Percentiles rank a stretch among this genome's conserved stretches.
Evolutionary conservation across 1,284 basidiomycete genomes (phyloP).

Genomic region (Golubevia sp.): DNA sequence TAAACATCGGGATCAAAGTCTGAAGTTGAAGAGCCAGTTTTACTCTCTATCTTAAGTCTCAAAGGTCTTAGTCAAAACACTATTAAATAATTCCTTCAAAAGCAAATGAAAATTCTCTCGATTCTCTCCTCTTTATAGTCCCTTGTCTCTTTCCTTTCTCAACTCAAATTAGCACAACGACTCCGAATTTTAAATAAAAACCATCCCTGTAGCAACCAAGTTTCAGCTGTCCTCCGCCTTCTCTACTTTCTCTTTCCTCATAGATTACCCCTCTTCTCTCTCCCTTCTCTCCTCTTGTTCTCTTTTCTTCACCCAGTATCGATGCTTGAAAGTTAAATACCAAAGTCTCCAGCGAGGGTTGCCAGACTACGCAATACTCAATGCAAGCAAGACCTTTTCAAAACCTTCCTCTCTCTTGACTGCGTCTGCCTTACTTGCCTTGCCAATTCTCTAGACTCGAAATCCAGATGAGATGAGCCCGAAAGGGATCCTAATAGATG

Average conservation of each 20-base stretch:
- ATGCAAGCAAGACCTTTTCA: too few species aligned
- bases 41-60: neutral
- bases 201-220: slow-evolving; percentile 7
- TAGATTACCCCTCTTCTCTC: neutral
- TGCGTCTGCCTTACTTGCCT: too few species aligned
- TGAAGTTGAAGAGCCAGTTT: neutral
- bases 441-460: too few species aligned
- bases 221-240: neutral
- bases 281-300: neutral
- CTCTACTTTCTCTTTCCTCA: neutral
- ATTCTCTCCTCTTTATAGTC: neutral
- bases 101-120: neutral
- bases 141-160: neutral
- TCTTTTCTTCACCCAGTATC: neutral
- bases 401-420: too few species aligned
- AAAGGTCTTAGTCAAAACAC: neutral
- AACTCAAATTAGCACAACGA: neutral
- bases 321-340: too few species aligned
- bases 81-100: neutral
- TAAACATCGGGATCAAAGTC: neutral
- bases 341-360: too few species aligned
- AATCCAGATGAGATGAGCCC: too few species aligned
- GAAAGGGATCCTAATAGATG: too few species aligned
- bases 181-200: slow-evolving; percentile 11
- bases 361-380: too few species aligned